Evolutionary conservation across 345 rosid genomes (phyloP).

Genomic region (Eucalyptus brandiana): DNA sequence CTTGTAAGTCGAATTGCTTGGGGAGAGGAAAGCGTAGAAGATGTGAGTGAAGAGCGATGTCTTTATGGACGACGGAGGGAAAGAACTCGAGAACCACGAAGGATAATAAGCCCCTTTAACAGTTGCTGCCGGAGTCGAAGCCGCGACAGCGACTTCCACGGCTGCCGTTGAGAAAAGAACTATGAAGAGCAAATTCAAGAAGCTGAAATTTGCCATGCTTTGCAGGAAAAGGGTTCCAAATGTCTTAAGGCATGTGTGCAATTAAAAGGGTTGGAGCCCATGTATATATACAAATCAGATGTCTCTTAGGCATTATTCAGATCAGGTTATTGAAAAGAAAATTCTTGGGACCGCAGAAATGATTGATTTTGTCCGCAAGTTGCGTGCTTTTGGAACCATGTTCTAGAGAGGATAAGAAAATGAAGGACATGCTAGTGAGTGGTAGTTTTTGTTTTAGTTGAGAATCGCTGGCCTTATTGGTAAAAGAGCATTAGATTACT

Average conservation of each 20-base stretch:
- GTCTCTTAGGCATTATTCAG: background rate
- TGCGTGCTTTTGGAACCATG: background rate
- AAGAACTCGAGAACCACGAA: background rate
- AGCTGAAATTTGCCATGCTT: background rate
- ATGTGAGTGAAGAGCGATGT: constrained; percentile 14
- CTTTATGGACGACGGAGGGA: constrained; percentile 11
- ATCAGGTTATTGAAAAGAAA: background rate
- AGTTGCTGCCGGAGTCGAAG: background rate
- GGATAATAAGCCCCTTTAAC: constrained; percentile 19
- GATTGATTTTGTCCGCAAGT: background rate
- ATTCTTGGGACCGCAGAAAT: background rate
- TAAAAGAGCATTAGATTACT: background rate
- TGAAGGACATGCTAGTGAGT: background rate
- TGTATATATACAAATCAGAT: background rate
- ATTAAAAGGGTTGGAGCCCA: background rate
- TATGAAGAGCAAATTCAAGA: background rate
- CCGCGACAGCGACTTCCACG: background rate
- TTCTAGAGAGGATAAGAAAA: background rate
- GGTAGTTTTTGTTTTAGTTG: background rate
- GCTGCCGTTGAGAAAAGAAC: background rate
- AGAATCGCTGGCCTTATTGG: background rate
- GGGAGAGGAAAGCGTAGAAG: constrained; percentile 3
- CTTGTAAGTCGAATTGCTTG: background rate
- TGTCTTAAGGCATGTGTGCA: background rate
- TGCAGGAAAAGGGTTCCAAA: background rate